Percentiles rank a stretch among this genome's conserved stretches.
Conservation (phyloP, 352 stramenopile species). For the Phytophthora hibernalis region DNA sequence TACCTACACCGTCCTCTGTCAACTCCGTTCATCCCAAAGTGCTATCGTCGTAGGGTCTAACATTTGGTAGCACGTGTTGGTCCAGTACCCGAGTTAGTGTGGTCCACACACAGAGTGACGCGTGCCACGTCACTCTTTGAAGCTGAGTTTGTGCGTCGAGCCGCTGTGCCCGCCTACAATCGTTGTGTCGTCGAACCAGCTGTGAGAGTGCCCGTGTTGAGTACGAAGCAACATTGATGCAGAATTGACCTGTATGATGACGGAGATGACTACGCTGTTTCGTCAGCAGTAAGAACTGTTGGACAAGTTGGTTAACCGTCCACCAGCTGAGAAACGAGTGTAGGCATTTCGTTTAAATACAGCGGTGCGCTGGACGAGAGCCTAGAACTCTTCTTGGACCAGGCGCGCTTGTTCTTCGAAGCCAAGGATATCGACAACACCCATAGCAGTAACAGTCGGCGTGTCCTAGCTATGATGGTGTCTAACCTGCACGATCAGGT, state of each 20-base stretch:
- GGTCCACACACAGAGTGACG: no score
- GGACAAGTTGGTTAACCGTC: constrained; percentile 2
- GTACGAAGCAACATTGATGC: constrained; percentile 3
- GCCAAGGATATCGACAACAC: no score
- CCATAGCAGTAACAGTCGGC: constrained; percentile 1
- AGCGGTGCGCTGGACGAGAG: constrained; percentile 9
- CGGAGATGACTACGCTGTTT: not conserved
- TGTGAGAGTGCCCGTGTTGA: not conserved
- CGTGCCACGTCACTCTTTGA: no score
- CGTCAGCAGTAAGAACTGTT: constrained; percentile 4
- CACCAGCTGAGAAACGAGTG: not conserved
- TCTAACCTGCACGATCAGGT: constrained; percentile 10
- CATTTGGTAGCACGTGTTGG: no score
- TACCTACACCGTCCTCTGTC: no score
- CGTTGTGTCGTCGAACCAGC: constrained; percentile 1
- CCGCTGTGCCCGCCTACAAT: no score
- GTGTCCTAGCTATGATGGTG: constrained; percentile 11
- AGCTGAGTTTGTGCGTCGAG: no score
- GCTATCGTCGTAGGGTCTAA: no score
- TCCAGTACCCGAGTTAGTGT: no score
- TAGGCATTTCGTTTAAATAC: constrained; percentile 2
- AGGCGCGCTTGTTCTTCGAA: constrained; percentile 15
- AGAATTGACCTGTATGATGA: not conserved
- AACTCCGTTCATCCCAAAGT: no score
- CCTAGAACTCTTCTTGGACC: constrained; percentile 15